A percentile compares a stretch with the other conserved stretches of the same genome.
Evolutionary conservation across 2,329 filamentous ascomycete species (phyloP).

Genomic region (Penicillium sp.): DNA sequence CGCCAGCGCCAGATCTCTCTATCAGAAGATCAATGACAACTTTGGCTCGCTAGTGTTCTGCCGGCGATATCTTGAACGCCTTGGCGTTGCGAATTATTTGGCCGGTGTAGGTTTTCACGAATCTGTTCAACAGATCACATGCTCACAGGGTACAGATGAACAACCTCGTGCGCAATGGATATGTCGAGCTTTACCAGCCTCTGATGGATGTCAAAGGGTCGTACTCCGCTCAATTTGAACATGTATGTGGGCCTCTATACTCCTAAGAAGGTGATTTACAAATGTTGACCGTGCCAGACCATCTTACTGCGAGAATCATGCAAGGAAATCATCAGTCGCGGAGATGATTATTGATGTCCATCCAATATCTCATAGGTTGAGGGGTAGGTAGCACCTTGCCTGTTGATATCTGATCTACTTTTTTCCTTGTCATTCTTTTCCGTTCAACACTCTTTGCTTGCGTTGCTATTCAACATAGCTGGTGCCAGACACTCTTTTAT

Average conservation of each 20-base stretch:
- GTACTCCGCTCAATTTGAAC: slow-evolving; percentile 63
- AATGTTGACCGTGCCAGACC: slow-evolving; percentile 38
- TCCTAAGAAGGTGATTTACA: slow-evolving; percentile 2
- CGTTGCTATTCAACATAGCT: neutral
- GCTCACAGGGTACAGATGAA: slow-evolving; percentile 48
- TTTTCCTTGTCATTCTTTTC: neutral
- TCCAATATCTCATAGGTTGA: neutral
- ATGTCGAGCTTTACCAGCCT: slow-evolving; percentile 56
- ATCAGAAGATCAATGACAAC: slow-evolving; percentile 58
- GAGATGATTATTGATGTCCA: slow-evolving; percentile 48
- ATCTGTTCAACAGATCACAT: neutral
- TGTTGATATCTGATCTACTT: neutral
- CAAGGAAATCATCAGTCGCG: slow-evolving; percentile 54
- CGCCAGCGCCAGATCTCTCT: slow-evolving; percentile 54
- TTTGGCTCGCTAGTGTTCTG: slow-evolving; percentile 62
- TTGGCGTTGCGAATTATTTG: slow-evolving; percentile 58
- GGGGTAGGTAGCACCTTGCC: no score
- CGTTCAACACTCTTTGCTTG: no score
- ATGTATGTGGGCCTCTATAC: slow-evolving; percentile 33
- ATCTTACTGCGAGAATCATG: slow-evolving; percentile 44
- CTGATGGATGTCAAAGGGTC: slow-evolving; percentile 57
- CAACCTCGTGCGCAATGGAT: slow-evolving; percentile 53
- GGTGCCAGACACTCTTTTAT: neutral
- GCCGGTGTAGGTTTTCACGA: slow-evolving; percentile 47
- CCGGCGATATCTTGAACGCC: slow-evolving; percentile 59